Conservation (phyloP, 345 rosid species). For the Rhodamnia rubescens region DNA sequence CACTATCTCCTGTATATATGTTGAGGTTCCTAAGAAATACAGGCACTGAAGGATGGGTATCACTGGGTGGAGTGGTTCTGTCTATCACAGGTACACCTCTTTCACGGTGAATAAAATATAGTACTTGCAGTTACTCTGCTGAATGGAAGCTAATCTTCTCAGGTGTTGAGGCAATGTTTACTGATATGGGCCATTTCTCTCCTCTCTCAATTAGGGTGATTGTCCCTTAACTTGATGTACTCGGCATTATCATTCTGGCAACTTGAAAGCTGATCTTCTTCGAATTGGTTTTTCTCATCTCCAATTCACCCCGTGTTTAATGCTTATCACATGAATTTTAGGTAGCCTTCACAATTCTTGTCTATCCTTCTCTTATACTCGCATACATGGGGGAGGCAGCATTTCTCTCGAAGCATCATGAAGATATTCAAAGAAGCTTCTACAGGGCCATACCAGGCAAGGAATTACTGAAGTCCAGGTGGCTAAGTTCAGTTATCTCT, state of each 20-base stretch:
- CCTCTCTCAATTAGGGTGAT: conserved; percentile 69
- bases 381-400: conserved; percentile 98
- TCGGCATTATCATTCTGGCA: not conserved
- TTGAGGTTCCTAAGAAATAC: conserved; percentile 57
- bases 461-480: not conserved
- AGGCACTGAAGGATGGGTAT: conserved; percentile 74
- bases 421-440: conserved; percentile 70
- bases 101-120: not conserved
- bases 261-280: not conserved
- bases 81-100: conserved; percentile 60
- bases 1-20: conserved; percentile 81
- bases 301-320: not conserved
- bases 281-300: not conserved
- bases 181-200: conserved; percentile 85
- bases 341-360: conserved; percentile 67
- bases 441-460: conserved; percentile 86
- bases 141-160: not conserved
- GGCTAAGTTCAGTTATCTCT: not conserved
- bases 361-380: conserved; percentile 77
- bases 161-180: conserved; percentile 87
- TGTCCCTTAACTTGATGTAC: not conserved
- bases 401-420: conserved; percentile 62
- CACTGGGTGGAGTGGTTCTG: conserved; percentile 84
- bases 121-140: not conserved
- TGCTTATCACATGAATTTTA: not conserved